Conservation (phyloP, 129 eudicot species). For the carrot (Daucus carota) region DNA sequence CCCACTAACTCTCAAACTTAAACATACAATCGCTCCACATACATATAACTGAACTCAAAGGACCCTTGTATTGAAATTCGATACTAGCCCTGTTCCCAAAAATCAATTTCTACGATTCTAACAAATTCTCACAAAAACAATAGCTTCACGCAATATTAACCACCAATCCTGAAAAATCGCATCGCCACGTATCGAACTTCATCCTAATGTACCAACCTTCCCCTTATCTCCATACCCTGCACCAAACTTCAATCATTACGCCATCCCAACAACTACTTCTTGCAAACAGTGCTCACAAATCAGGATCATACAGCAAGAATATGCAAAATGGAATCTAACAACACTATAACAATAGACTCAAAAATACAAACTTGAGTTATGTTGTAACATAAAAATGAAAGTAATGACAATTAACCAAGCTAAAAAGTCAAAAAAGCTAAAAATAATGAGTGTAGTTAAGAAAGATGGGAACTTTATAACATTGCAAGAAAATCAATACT, state of each 20-base stretch:
- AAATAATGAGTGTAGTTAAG: not conserved
- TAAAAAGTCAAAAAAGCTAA: not conserved
- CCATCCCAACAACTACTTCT: not conserved
- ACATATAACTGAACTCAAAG: not conserved
- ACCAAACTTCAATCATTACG: not conserved
- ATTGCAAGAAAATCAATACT: not conserved
- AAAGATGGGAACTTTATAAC: not conserved
- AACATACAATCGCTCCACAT: not conserved
- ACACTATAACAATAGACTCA: not conserved
- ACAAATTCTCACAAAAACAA: not conserved
- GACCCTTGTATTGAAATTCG: no score
- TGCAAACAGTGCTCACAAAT: not conserved
- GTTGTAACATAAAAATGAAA: no score
- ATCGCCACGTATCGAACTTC: not conserved
- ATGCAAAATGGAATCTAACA: not conserved
- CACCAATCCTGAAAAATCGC: not conserved
- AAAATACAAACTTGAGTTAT: no score
- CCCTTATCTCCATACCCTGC: not conserved
- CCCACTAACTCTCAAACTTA: constrained; percentile 18
- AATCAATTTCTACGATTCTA: not conserved
- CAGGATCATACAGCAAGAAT: not conserved
- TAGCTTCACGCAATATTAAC: not conserved
- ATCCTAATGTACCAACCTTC: not conserved
- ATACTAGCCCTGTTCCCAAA: not conserved
- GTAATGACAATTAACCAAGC: not conserved